A percentile compares a stretch with the other conserved stretches of the same genome.
These are phyloP conservation scores for Lachancea mirantina DNA, from an alignment of 805 yeast species.

Conservation along the genomic window DNA sequence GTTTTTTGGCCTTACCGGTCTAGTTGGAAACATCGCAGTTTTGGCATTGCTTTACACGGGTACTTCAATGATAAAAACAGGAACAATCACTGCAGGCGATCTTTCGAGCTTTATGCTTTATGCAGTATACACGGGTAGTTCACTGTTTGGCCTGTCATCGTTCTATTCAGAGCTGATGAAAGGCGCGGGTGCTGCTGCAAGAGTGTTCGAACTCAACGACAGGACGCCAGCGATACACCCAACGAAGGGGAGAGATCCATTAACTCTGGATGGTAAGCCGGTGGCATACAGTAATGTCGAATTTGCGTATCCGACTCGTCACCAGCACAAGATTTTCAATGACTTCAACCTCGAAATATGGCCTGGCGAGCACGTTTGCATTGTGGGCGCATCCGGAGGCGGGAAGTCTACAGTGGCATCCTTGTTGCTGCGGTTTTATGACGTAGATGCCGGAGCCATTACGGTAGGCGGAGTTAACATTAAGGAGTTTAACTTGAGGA, in stretches of 20 bases:
- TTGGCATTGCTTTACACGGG: conserved; percentile 76
- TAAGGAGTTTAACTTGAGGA: conserved; percentile 58
- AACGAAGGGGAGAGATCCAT: conserved; percentile 46
- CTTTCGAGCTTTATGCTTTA: conserved; percentile 91
- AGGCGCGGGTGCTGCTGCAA: conserved; percentile 92
- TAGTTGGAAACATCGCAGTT: conserved; percentile 75
- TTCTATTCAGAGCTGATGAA: conserved; percentile 94
- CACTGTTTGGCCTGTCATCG: conserved; percentile 83
- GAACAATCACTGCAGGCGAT: conserved; percentile 79
- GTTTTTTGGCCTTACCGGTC: conserved; percentile 72
- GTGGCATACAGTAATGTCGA: conserved; percentile 56
- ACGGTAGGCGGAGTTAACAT: conserved; percentile 59
- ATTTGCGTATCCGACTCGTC: conserved; percentile 82
- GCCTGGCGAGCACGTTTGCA: conserved; percentile 84
- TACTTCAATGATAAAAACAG: conserved; percentile 69
- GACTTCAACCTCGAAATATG: conserved; percentile 52
- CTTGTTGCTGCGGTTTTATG: conserved; percentile 74
- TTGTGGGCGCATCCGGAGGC: conserved; percentile 96
- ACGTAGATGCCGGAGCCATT: conserved; percentile 60
- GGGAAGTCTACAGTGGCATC: conserved; percentile 89
- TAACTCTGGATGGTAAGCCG: conserved; percentile 25
- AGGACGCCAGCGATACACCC: conserved; percentile 67
- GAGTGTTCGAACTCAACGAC: conserved; percentile 82
- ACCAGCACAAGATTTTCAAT: conserved; percentile 57
- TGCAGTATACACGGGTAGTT: conserved; percentile 88